These are phyloP conservation scores for Cyclotella sp. DNA, from an alignment of 108 stramenopile genomes.

Conservation along the genomic window DNA sequence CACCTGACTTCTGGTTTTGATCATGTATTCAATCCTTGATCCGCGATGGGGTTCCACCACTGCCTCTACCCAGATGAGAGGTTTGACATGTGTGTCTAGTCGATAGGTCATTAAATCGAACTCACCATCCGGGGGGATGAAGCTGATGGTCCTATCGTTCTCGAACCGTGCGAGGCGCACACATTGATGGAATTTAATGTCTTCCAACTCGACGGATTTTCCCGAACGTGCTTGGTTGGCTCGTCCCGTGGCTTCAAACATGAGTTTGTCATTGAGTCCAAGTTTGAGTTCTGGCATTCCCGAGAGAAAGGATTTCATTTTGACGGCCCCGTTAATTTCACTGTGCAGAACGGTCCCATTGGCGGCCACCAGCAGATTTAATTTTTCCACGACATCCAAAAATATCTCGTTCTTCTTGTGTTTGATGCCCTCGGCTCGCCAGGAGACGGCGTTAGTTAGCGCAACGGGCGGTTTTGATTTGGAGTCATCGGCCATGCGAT, in stretches of 20 bases:
- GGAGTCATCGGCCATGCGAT: constrained; percentile 88
- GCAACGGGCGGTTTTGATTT: constrained; percentile 94
- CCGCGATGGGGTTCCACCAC: constrained; percentile 98
- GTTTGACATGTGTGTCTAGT: constrained; percentile 98
- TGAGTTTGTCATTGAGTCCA: constrained; percentile 98
- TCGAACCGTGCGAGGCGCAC: constrained; percentile 98
- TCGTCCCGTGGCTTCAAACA: constrained; percentile 93
- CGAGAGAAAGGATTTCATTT: constrained; percentile 95
- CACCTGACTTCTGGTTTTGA: constrained; percentile 95
- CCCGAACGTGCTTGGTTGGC: constrained; percentile 59
- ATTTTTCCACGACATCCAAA: constrained; percentile 99
- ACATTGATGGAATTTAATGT: constrained; percentile 99
- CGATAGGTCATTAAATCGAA: constrained; percentile 99
- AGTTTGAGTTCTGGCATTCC: constrained; percentile 99
- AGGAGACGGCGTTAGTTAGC: constrained; percentile 97
- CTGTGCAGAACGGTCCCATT: constrained; percentile 96
- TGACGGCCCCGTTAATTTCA: constrained; percentile 91
- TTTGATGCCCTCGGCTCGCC: constrained; percentile 99
- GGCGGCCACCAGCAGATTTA: constrained; percentile 96
- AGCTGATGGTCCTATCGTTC: constrained; percentile 98
- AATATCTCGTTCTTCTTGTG: constrained; percentile 99
- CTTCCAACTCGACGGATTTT: constrained; percentile 98
- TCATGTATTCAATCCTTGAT: constrained; percentile 98
- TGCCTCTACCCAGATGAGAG: constrained; percentile 99
- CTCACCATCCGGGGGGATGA: constrained; percentile 99